Evolutionary conservation across 31 red algal species (phyloP), one percentile per base, ranked within the genome.

Genomic region (Bonnemaisonia californica): DNA sequence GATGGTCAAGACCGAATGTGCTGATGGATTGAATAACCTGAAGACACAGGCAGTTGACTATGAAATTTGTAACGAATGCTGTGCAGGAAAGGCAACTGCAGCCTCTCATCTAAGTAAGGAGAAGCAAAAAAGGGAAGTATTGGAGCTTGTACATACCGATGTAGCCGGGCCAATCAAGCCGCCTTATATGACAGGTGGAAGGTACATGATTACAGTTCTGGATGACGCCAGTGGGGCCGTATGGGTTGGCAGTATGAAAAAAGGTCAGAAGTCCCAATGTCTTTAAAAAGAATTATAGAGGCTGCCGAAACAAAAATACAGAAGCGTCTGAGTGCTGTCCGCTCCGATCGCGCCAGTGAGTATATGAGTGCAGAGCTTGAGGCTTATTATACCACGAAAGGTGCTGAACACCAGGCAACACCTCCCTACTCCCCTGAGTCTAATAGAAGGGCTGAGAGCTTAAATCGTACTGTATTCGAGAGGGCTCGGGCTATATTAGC

Each of bases 41-140:
- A 69, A 69, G 19, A 0, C n/a, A 38, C 26, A 69, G 33, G 39
- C n/a, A 4, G 24, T 69, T 3, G 24, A n/a, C 9, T 69, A 69
- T 9, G 64, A 69, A 34, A 69, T 69, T 9, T 69, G 64, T 33
- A 34, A 24, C 21, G 64, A 69, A 38, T 31, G 13, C 0, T 37
- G 12, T 37, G 9, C 64, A 69, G 64, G 64, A 69, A 69, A 69
- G 39, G 13, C 0, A 69, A 69, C 64, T 3, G 26, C 64, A 21
- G 26, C 1, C 13, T 34, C 64, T 37, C 64, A 69, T 19, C 32
- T 37, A 38, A n/a, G 0, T 21, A 33, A 22, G 9, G 31, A 32
- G 13, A 37, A 27, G 19, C 64, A 69, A 33, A 33, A 22, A 8
- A 33, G 21, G 11, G 33, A 32, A 4, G 24, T 69, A 37, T 27